phyloP scores from a whole-genome alignment of 75 land plant genomes.

The Pinus albicaulis region DNA sequence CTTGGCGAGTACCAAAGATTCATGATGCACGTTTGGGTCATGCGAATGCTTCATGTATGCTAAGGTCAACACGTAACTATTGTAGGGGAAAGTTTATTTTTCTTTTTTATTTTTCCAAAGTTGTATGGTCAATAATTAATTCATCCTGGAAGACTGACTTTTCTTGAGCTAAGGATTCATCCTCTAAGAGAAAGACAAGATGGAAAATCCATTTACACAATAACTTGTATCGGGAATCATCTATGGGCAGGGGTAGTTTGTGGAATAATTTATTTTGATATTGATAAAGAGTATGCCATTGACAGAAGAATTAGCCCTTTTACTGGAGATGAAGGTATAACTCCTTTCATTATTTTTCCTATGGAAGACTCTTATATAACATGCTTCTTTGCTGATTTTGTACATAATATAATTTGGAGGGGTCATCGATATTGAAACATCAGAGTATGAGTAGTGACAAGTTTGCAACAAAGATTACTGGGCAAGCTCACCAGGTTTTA shows the following conservation, averaged over 20 bases:
- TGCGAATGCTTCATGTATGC: too few relatives aligned
- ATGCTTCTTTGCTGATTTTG: conserved; percentile 63
- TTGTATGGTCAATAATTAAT: conserved; percentile 26
- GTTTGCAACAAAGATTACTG: conserved; percentile 38
- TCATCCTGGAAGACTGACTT: conserved; percentile 47
- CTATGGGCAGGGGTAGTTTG: conserved; percentile 82
- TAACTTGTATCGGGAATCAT: conserved; percentile 40
- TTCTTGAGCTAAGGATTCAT: conserved; percentile 74
- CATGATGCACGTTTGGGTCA: too few relatives aligned
- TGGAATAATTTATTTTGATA: conserved; percentile 68
- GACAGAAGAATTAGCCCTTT: background rate
- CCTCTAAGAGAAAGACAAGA: conserved; percentile 63
- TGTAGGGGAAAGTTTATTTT: too few relatives aligned
- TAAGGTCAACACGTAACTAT: too few relatives aligned
- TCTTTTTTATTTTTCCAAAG: too few relatives aligned
- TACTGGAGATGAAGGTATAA: conserved; percentile 1
- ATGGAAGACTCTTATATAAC: conserved; percentile 23
- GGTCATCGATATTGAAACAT: conserved; percentile 92
- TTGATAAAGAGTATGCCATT: conserved; percentile 23
- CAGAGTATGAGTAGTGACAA: conserved; percentile 34
- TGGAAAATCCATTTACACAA: conserved; percentile 35
- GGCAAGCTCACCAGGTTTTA: conserved; percentile 79
- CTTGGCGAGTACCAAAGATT: too few relatives aligned
- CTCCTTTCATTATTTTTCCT: background rate
- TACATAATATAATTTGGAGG: conserved; percentile 68